Conservation (phyloP, 352 stramenopile genomes). For the Phytopythium ostracodes region DNA sequence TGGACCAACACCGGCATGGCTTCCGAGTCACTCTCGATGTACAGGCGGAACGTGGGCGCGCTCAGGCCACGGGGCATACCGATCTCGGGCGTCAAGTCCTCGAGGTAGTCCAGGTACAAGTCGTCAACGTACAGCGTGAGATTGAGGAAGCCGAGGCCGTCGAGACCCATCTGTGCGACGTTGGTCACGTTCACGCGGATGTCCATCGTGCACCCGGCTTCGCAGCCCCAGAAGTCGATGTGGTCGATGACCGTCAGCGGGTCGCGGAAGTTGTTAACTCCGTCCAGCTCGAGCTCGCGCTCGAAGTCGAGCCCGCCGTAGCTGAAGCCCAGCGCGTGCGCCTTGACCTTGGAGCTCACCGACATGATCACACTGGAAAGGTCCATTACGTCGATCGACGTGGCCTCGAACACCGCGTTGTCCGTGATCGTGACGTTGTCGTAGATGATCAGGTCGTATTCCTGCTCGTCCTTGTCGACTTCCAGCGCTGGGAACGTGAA, state of each 20-base stretch:
- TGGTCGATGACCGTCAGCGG: constrained; percentile 45
- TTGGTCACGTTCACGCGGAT: constrained; percentile 62
- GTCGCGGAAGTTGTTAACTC: constrained; percentile 52
- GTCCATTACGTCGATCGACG: constrained; percentile 37
- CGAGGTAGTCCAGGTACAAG: constrained; percentile 56
- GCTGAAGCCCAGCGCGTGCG: constrained; percentile 43
- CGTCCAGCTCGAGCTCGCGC: constrained; percentile 40
- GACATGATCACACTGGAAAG: constrained; percentile 33
- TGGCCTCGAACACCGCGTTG: constrained; percentile 31
- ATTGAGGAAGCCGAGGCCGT: constrained; percentile 61
- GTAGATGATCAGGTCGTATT: constrained; percentile 29
- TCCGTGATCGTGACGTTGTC: constrained; percentile 34
- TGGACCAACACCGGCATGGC: constrained; percentile 42
- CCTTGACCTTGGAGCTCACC: constrained; percentile 35
- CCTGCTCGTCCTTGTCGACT: constrained; percentile 28
- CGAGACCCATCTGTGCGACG: constrained; percentile 42
- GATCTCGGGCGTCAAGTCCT: constrained; percentile 27
- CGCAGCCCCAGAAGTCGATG: constrained; percentile 47
- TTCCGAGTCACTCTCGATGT: constrained; percentile 15
- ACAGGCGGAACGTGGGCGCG: constrained; percentile 25
- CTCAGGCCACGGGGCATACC: constrained; percentile 39
- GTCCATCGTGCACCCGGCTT: constrained; percentile 30
- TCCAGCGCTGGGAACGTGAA: constrained; percentile 49
- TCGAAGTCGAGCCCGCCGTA: constrained; percentile 56
- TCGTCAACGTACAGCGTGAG: constrained; percentile 57